Percentiles rank a stretch among this genome's conserved stretches.
phyloP scores from a whole-genome alignment of 129 eudicot species.

The Ambrosia trifida region DNA sequence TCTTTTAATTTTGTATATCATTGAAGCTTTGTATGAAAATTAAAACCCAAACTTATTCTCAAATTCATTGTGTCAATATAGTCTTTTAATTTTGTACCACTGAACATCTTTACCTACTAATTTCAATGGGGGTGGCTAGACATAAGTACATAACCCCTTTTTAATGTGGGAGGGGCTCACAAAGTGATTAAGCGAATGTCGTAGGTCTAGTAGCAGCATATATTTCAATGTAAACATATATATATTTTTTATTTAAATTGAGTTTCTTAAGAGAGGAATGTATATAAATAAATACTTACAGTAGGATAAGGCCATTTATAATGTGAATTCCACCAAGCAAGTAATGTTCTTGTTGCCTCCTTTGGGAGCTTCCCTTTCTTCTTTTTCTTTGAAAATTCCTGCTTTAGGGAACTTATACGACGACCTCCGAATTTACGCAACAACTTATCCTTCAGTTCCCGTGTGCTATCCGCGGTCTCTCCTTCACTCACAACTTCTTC shows the following conservation, averaged over 20 bases:
- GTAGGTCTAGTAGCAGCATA: too few relatives aligned
- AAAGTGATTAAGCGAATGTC: too few relatives aligned
- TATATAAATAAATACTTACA: constrained; percentile 34
- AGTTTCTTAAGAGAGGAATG: neutral
- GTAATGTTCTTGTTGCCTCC: constrained; percentile 67
- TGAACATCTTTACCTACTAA: too few relatives aligned
- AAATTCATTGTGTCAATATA: too few relatives aligned
- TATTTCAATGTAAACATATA: too few relatives aligned
- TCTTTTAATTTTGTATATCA: too few relatives aligned
- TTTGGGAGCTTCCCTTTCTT: constrained; percentile 91
- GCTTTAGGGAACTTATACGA: constrained; percentile 59
- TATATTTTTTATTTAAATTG: too few relatives aligned
- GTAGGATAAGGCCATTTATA: constrained; percentile 94
- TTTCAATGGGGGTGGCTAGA: too few relatives aligned
- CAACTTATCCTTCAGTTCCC: constrained; percentile 72
- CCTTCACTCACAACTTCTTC: constrained; percentile 64
- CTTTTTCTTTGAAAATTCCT: constrained; percentile 69
- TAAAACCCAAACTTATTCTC: neutral
- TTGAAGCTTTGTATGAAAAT: too few relatives aligned
- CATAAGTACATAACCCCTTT: too few relatives aligned
- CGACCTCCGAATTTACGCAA: constrained; percentile 68
- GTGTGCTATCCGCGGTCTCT: constrained; percentile 48
- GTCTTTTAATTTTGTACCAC: too few relatives aligned
- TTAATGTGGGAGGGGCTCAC: too few relatives aligned
- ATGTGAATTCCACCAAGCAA: constrained; percentile 92